These are phyloP conservation scores for Neocucurbitaria cava DNA, from an alignment of 2,329 filamentous ascomycete genomes.

Conservation along the genomic window DNA sequence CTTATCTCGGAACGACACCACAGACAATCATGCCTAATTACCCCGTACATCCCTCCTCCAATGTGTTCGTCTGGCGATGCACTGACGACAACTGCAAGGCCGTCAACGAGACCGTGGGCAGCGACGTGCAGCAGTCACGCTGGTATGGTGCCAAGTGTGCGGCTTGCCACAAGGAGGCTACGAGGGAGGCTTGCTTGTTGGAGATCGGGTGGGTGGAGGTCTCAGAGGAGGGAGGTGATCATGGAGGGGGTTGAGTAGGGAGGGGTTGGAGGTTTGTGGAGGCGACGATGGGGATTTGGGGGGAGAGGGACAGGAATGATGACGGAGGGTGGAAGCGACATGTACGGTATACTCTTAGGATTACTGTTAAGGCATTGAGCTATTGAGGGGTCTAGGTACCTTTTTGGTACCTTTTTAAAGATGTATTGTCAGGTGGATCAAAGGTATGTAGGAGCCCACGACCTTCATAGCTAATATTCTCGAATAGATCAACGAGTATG, in stretches of 20 bases:
- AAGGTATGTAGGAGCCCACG: too few relatives aligned
- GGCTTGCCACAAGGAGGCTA: background rate
- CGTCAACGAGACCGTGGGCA: background rate
- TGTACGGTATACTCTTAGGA: too few relatives aligned
- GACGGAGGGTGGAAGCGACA: too few relatives aligned
- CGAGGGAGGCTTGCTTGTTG: background rate
- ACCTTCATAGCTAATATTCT: too few relatives aligned
- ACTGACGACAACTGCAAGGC: background rate
- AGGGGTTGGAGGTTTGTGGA: too few relatives aligned
- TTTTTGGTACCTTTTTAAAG: too few relatives aligned
- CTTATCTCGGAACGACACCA: background rate
- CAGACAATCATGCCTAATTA: background rate
- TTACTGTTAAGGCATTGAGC: too few relatives aligned
- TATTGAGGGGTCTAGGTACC: too few relatives aligned
- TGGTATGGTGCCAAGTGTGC: constrained; percentile 1
- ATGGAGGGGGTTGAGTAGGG: background rate
- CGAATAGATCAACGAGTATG: too few relatives aligned
- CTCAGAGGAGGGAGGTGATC: background rate
- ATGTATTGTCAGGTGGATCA: too few relatives aligned
- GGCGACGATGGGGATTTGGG: too few relatives aligned
- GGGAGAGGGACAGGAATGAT: too few relatives aligned
- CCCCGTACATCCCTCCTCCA: background rate
- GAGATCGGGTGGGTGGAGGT: background rate
- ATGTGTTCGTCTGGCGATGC: background rate
- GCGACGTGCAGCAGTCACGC: background rate